Evolutionary conservation across 73 alveolate genomes (phyloP).

Genomic region (Tetrahymena borealis): DNA sequence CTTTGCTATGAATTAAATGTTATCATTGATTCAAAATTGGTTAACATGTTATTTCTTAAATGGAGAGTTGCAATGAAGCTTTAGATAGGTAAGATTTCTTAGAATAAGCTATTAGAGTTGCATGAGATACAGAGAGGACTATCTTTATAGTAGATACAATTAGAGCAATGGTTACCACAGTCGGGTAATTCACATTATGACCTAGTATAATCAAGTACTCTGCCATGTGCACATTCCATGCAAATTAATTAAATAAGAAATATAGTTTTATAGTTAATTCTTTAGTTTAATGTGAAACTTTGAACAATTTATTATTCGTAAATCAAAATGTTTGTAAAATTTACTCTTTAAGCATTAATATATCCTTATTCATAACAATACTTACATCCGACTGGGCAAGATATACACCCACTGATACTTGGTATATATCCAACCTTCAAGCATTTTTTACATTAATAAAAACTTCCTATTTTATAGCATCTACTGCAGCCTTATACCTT

Average conservation of each 20-base stretch:
- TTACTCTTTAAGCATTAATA: neutral
- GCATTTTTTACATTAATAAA: neutral
- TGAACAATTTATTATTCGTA: neutral
- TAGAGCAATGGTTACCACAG: neutral
- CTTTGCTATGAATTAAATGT: neutral
- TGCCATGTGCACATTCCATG: neutral
- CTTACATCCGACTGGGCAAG: neutral
- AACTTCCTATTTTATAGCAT: neutral
- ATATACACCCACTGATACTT: neutral
- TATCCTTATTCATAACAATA: neutral
- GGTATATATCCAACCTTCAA: neutral
- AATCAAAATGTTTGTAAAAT: neutral
- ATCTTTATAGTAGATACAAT: neutral
- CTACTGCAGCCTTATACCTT: neutral
- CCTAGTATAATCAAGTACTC: neutral
- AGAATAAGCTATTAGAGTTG: neutral
- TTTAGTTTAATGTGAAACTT: neutral
- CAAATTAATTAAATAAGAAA: neutral
- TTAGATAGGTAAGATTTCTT: neutral
- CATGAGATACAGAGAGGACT: neutral
- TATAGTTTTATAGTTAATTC: neutral
- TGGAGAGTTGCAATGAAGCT: neutral
- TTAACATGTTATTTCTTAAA: neutral
- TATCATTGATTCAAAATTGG: neutral
- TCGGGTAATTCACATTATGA: neutral